Evolutionary conservation across 2,329 filamentous ascomycete species (phyloP), one percentile per base, ranked within the genome.

Genomic region (Pseudocercospora vitis): DNA sequence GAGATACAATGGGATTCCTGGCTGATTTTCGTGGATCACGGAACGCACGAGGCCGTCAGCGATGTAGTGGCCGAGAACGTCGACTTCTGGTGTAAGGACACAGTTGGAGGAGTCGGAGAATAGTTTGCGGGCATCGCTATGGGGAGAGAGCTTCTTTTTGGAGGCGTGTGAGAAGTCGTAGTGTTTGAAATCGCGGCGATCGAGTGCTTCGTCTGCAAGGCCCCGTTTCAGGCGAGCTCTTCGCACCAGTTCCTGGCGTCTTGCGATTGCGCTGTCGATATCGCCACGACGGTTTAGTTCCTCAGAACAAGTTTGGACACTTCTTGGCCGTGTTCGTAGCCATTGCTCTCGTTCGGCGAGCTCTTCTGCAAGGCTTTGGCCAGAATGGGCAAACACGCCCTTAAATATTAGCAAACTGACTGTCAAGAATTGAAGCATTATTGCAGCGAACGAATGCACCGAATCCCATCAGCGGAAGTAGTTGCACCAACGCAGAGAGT

Each of bases 11-110:
- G 68, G 62, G 3, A 78, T 67, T 37, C 75, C 76, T 0, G 63
- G 63, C 48, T 77, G 68, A 1, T 65, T 67, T 29, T 78, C 76
- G 3, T 63, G 65, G 42, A 77, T 63, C 40, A 77, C 67, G 45
- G 67, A 60, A 26, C 75, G 71, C 32, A 75, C 63, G 24, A 65
- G 64, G 40, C 65, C 64, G 50, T 72, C 71, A 28, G 65, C 62
- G 16, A 76, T 70, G 14, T 54, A 53, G 29, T 58, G 53, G 16
- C 53, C 53, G 8, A 55, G 37, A n/a, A 42, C 48, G 21, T 44
- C 16, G 16, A 55, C 48, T 28, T 55, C 53, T 1, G 53, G 53
- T 6, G 53, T 51, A 9, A 55, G 48, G 8, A 55, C 29, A 16
- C 53, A 55, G 26, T 45, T 51, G 4, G 48, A 39, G 7, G 32